Evolutionary conservation across 1,139 yeast genomes (phyloP).

Genomic region (Suhomyces choctaworum): DNA sequence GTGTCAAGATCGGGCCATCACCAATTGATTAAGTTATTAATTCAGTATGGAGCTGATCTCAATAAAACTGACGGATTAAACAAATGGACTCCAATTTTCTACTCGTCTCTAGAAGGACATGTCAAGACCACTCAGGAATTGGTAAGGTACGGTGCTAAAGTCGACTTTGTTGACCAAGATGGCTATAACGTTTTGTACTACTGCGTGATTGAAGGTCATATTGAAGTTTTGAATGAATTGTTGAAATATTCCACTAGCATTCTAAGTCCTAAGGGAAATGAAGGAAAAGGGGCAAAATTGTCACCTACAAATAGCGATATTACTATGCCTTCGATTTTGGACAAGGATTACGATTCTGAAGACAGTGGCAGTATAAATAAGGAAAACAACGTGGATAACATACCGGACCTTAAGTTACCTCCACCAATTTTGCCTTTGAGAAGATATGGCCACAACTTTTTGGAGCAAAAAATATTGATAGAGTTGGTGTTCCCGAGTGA

Average conservation of each 20-base stretch:
- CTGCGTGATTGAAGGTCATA: slow-evolving; percentile 93
- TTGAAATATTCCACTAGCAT: slow-evolving; percentile 29
- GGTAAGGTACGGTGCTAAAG: slow-evolving; percentile 70
- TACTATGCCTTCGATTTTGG: slow-evolving; percentile 15
- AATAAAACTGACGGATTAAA: slow-evolving; percentile 81
- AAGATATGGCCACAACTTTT: slow-evolving; percentile 91
- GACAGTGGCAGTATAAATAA: slow-evolving; percentile 34
- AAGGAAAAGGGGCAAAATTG: slow-evolving; percentile 2
- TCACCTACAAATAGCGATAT: slow-evolving; percentile 6
- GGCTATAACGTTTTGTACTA: slow-evolving; percentile 82
- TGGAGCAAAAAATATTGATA: slow-evolving; percentile 83
- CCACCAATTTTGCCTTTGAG: slow-evolving; percentile 95
- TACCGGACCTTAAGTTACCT: slow-evolving; percentile 88
- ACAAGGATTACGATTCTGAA: slow-evolving; percentile 41
- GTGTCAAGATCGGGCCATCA: slow-evolving; percentile 83
- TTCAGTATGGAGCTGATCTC: slow-evolving; percentile 73
- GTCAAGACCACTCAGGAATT: slow-evolving; percentile 67
- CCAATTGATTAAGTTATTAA: slow-evolving; percentile 64
- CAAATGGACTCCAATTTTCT: slow-evolving; percentile 92
- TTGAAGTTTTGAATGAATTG: slow-evolving; percentile 71
- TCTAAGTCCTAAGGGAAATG: slow-evolving; percentile 8
- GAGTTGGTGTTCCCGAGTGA: slow-evolving; percentile 69
- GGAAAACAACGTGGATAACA: slow-evolving; percentile 57
- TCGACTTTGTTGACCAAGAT: slow-evolving; percentile 76
- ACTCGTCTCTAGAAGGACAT: slow-evolving; percentile 88